These are phyloP conservation scores for Monosporascus sp. DNA, from an alignment of 2,329 filamentous ascomycete species.

Conservation along the genomic window DNA sequence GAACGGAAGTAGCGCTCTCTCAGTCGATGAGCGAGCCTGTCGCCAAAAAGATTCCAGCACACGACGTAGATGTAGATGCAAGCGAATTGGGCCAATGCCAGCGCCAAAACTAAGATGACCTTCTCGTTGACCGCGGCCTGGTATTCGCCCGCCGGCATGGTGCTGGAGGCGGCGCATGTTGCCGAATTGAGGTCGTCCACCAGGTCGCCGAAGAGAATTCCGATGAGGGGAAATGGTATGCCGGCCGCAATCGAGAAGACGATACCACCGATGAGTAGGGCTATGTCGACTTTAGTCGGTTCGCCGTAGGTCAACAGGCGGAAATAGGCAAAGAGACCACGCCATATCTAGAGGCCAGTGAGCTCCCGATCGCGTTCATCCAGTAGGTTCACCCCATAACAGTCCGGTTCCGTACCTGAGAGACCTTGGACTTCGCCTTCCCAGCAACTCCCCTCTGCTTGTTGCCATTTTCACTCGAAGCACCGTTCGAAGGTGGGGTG, in stretches of 20 bases:
- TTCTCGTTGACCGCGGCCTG: conserved; percentile 41
- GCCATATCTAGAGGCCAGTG: conserved; percentile 6
- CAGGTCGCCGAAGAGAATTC: conserved; percentile 59
- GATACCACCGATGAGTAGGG: conserved; percentile 36
- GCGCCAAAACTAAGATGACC: conserved; percentile 53
- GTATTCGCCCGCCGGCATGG: conserved; percentile 22
- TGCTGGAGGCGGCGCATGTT: conserved; percentile 39
- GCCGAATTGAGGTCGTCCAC: conserved; percentile 56
- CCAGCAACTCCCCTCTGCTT: neutral
- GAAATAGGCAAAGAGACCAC: conserved; percentile 34
- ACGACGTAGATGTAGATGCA: conserved; percentile 52
- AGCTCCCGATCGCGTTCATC: neutral
- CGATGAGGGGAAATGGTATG: conserved; percentile 58
- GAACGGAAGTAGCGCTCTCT: conserved; percentile 50
- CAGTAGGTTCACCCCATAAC: too few relatives aligned
- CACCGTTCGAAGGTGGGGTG: neutral
- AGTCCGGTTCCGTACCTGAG: neutral
- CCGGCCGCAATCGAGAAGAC: conserved; percentile 50
- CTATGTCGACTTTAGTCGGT: conserved; percentile 37
- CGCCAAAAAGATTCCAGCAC: conserved; percentile 54
- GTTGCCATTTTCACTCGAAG: neutral
- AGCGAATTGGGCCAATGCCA: conserved; percentile 53
- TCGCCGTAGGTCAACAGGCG: conserved; percentile 40
- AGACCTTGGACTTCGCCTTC: neutral
- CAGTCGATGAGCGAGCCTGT: conserved; percentile 50